Conservation (phyloP, 257 asterid genomes). For the Perilla frutescens region DNA sequence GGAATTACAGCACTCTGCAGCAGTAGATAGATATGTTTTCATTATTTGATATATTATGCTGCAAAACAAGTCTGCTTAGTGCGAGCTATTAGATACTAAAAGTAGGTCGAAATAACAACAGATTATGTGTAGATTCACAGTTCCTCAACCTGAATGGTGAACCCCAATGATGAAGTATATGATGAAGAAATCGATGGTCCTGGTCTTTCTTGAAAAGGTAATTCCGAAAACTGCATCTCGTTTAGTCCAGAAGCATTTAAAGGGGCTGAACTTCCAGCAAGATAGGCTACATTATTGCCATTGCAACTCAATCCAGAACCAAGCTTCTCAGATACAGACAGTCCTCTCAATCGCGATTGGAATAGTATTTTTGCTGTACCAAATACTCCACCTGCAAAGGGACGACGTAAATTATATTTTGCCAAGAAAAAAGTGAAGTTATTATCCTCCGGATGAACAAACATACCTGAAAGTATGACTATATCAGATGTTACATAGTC, state of each 20-base stretch:
- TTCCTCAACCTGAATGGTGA: conserved; percentile 59
- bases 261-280: conserved; percentile 54
- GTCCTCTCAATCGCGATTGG: conserved; percentile 57
- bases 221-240: conserved; percentile 37
- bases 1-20: conserved; percentile 62
- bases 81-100: background rate
- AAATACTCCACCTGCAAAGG: conserved; percentile 61
- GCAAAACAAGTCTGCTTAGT: background rate
- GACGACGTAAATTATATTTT: background rate
- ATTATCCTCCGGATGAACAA: background rate
- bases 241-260: conserved; percentile 50
- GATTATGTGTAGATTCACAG: background rate
- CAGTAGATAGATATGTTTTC: background rate
- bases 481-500: conserved; percentile 50
- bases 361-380: conserved; percentile 62
- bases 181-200: conserved; percentile 69
- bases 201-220: conserved; percentile 57
- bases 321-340: conserved; percentile 49
- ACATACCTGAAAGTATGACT: conserved; percentile 59
- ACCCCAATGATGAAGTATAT: conserved; percentile 59
- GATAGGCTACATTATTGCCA: conserved; percentile 60
- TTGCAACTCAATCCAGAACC: conserved; percentile 66
- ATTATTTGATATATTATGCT: background rate
- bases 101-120: too few relatives aligned
- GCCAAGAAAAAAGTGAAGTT: background rate